phyloP scores from a whole-genome alignment of 1,139 yeast genomes.

The Zygoascus hellenicus region DNA sequence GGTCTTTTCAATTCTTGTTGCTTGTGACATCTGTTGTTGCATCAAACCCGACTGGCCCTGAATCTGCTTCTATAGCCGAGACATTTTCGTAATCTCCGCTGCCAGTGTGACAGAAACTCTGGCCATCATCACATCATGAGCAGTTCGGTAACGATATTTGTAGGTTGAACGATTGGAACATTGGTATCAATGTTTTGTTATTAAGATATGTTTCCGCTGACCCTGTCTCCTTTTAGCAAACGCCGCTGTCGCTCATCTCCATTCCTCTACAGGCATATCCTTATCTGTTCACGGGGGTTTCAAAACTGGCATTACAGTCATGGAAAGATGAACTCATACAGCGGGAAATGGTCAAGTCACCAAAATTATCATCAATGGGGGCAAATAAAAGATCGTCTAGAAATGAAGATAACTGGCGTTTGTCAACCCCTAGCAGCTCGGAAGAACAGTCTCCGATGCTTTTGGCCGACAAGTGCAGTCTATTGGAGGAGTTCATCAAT shows the following conservation, averaged over 20 bases:
- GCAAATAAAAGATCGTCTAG: constrained; percentile 10
- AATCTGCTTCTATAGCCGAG: too few relatives aligned
- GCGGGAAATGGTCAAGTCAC: constrained; percentile 9
- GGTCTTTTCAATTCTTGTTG: too few relatives aligned
- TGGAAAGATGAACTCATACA: constrained; percentile 22
- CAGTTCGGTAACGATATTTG: constrained; percentile 27
- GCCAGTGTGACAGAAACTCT: too few relatives aligned
- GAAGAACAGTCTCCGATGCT: constrained; percentile 14
- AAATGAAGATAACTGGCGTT: constrained; percentile 16
- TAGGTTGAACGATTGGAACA: constrained; percentile 12
- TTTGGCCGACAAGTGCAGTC: constrained; percentile 15
- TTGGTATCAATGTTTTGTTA: neutral
- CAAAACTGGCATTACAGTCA: constrained; percentile 26
- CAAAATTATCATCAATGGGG: neutral
- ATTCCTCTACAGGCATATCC: constrained; percentile 28
- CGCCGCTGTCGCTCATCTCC: constrained; percentile 29
- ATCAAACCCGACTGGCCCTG: too few relatives aligned
- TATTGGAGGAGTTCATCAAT: constrained; percentile 41
- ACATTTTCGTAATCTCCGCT: too few relatives aligned
- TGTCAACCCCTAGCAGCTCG: constrained; percentile 13
- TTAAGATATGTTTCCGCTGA: neutral
- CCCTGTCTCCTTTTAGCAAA: constrained; percentile 12
- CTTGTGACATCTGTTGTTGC: too few relatives aligned
- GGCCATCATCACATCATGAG: constrained; percentile 1
- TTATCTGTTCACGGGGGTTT: constrained; percentile 27